Base-by-base conservation (phyloP, 1,284 basidiomycete species). In the Ustilago hordei region DNA sequence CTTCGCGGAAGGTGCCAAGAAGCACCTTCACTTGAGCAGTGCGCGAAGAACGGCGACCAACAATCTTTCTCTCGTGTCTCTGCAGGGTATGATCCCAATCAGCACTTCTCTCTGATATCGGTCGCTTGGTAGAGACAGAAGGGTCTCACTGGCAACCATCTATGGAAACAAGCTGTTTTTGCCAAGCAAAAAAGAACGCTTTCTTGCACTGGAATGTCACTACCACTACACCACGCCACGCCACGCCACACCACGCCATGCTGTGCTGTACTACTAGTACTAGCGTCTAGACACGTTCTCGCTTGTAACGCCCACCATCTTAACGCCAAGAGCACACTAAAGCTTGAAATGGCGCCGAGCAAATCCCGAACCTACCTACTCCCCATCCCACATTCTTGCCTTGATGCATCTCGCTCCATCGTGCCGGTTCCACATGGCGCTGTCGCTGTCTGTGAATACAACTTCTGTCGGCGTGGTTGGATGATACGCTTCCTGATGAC, bases 151-250 rank as follows among this genome's bases (percentile, higher is more conserved):
- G 15, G 2, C 7, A 32, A 9, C 4, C 15, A 13, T 31, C 45
- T 53, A 4, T 12, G n/a, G 43, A 43, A 56, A 43, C 12, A 36
- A 53, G 53, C 53, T 55, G 17, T 15, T 19, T 38, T 9, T 39
- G 54, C 55, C 55, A 55, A 55, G 55, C 38, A 41, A 55, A 28
- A 28, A 55, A 41, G 36, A 55, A 55, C n/a, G n/a, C 35, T 35
- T 50, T 62, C 60, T 62, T 62, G 60, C 41, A 62, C 60, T 62
- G 60, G 60, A 62, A 62, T 62, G 60, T 62, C 15, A 2, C 13
- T 12, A n/a, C n/a, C n/a, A 45, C 3, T 2, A 1, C 43, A 17
- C 17, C 8, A 15, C 43, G 8, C 36, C 36, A 38, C 12, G 36
- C 36, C 23, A 28, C 23, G 23, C n/a, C 17, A 8, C 43, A 4